Evolutionary conservation across 2,329 filamentous ascomycete species (phyloP).

Genomic region (Penicillium crustosum): DNA sequence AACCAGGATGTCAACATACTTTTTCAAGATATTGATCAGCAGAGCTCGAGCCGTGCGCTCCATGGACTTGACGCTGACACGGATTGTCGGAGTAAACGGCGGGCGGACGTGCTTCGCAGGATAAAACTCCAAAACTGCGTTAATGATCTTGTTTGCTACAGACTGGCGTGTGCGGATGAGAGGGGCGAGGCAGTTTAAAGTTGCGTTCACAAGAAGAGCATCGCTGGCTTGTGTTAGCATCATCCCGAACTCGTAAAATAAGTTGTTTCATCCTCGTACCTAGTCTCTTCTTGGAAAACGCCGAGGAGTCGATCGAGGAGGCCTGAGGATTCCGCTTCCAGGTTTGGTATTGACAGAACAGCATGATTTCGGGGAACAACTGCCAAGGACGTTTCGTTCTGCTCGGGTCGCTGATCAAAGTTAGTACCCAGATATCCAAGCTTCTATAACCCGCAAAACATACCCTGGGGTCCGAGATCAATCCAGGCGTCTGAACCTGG

Average conservation of each 20-base stretch:
- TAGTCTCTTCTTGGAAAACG: constrained; percentile 81
- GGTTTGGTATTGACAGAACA: constrained; percentile 71
- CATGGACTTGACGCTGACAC: constrained; percentile 87
- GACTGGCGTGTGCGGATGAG: constrained; percentile 78
- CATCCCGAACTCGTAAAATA: neutral
- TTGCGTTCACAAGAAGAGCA: constrained; percentile 83
- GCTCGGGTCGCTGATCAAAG: constrained; percentile 60
- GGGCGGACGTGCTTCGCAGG: constrained; percentile 77
- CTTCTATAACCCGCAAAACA: constrained; percentile 32
- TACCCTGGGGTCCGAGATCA: constrained; percentile 80
- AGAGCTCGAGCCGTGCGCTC: constrained; percentile 87
- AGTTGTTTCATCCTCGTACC: constrained; percentile 50
- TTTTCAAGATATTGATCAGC: constrained; percentile 77
- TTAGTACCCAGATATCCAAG: constrained; percentile 14
- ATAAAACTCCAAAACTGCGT: constrained; percentile 85
- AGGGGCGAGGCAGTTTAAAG: constrained; percentile 81
- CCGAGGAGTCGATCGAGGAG: constrained; percentile 83
- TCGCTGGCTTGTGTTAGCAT: constrained; percentile 58
- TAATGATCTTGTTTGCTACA: constrained; percentile 81
- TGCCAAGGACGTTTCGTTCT: constrained; percentile 80
- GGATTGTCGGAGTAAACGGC: constrained; percentile 73
- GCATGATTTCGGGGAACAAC: constrained; percentile 82
- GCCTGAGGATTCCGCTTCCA: constrained; percentile 91
- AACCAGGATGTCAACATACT: constrained; percentile 50
- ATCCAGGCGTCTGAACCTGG: constrained; percentile 82